Percentiles rank a stretch among this genome's conserved stretches.
Evolutionary conservation across 1,284 basidiomycete genomes (phyloP).

Genomic region (Rhodotorula glutinis): DNA sequence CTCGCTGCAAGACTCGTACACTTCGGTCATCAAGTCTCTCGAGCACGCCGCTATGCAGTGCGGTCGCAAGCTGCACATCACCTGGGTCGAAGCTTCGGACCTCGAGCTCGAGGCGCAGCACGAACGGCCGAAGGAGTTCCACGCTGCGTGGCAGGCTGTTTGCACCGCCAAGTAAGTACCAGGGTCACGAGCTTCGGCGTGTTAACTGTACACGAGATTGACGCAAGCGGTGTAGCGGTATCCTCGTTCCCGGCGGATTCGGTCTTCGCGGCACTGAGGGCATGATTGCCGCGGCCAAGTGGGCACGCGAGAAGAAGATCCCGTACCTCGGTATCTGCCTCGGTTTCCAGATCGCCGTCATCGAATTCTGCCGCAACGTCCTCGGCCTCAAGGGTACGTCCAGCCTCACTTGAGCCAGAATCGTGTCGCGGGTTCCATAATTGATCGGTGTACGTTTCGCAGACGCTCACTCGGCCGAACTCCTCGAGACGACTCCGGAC

Average conservation of each 20-base stretch:
- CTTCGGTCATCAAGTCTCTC: slow-evolving; percentile 94
- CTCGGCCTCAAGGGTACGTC: slow-evolving; percentile 64
- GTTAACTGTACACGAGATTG: too few relatives aligned
- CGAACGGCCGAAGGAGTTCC: slow-evolving; percentile 79
- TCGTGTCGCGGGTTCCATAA: neutral
- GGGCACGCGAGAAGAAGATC: slow-evolving; percentile 90
- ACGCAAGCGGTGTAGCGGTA: slow-evolving; percentile 54
- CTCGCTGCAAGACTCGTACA: slow-evolving; percentile 94
- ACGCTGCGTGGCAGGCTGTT: slow-evolving; percentile 90
- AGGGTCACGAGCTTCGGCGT: too few relatives aligned
- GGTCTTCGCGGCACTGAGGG: slow-evolving; percentile 91
- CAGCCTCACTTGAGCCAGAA: neutral
- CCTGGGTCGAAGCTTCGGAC: slow-evolving; percentile 96
- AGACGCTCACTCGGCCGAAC: slow-evolving; percentile 88
- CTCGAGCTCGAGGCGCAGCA: slow-evolving; percentile 78
- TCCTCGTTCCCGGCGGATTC: slow-evolving; percentile 94
- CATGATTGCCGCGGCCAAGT: slow-evolving; percentile 95
- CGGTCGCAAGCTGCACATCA: slow-evolving; percentile 73
- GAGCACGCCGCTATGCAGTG: slow-evolving; percentile 95
- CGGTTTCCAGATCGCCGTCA: slow-evolving; percentile 94
- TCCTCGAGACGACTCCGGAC: slow-evolving; percentile 59
- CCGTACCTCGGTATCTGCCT: slow-evolving; percentile 97
- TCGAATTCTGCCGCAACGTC: slow-evolving; percentile 90
- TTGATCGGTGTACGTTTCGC: neutral
- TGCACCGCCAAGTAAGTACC: slow-evolving; percentile 80